These are phyloP conservation scores for Candida frijolesensis DNA, from an alignment of 1,139 yeast genomes.

Conservation along the genomic window DNA sequence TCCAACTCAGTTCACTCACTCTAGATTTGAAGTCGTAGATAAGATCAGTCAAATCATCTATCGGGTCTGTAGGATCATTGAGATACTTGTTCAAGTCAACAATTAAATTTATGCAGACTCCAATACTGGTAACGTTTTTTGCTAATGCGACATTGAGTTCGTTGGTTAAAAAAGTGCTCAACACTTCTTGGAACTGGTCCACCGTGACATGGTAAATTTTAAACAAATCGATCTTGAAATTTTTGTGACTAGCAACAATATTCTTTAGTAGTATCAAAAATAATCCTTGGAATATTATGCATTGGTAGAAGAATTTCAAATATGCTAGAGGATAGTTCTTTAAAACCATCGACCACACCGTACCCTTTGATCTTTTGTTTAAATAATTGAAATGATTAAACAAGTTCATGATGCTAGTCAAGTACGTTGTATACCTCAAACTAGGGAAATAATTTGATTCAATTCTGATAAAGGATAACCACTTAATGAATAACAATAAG, in stretches of 20 bases:
- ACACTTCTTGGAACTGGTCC: constrained; percentile 11
- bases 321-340: constrained; percentile 14
- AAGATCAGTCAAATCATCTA: constrained; percentile 13
- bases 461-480: constrained; percentile 35
- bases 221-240: constrained; percentile 10
- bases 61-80: neutral
- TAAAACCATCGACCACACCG: constrained; percentile 5
- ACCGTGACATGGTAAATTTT: constrained; percentile 11
- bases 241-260: constrained; percentile 4
- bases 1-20: constrained; percentile 16
- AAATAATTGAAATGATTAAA: constrained; percentile 30
- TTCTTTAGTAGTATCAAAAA: constrained; percentile 26
- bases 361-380: constrained; percentile 18
- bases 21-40: constrained; percentile 13
- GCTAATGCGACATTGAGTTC: neutral
- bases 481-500: constrained; percentile 25
- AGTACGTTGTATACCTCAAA: constrained; percentile 30
- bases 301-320: constrained; percentile 23
- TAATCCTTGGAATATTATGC: constrained; percentile 25
- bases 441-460: constrained; percentile 38
- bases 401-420: constrained; percentile 27
- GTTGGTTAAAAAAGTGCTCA: constrained; percentile 10
- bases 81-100: constrained; percentile 15
- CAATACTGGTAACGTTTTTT: constrained; percentile 8
- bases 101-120: constrained; percentile 13